phyloP scores from a whole-genome alignment of 306 rosid genomes.

The Cyclanthera cordifolia region DNA sequence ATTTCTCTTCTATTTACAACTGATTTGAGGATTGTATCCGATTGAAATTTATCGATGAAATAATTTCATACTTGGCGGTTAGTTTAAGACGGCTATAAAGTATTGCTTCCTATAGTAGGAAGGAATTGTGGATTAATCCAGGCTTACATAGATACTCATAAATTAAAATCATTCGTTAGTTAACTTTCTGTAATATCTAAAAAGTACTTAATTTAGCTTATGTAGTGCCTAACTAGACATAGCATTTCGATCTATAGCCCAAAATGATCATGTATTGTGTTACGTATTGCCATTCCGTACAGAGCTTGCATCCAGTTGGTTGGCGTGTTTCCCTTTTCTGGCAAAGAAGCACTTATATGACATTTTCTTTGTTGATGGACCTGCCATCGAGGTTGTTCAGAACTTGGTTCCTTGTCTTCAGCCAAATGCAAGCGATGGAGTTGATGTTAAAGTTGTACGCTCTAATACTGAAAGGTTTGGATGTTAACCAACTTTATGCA shows the following conservation, averaged over 20 bases:
- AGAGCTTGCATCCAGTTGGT: slow-evolving; percentile 86
- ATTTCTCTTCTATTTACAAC: neutral
- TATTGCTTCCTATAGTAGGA: neutral
- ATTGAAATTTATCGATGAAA: neutral
- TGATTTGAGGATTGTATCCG: neutral
- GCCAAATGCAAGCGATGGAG: slow-evolving; percentile 35
- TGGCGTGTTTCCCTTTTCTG: slow-evolving; percentile 61
- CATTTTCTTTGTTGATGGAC: slow-evolving; percentile 58
- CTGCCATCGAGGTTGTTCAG: slow-evolving; percentile 62
- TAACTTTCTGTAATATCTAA: neutral
- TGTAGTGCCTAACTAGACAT: neutral
- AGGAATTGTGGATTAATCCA: neutral
- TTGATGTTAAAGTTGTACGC: slow-evolving; percentile 39
- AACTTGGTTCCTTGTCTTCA: slow-evolving; percentile 57
- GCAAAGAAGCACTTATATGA: slow-evolving; percentile 64
- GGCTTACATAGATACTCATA: neutral
- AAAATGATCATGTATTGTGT: neutral
- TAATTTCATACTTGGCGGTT: neutral
- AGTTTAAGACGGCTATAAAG: neutral
- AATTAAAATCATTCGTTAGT: neutral
- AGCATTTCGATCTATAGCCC: neutral
- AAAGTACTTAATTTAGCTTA: neutral
- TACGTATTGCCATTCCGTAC: slow-evolving; percentile 25
- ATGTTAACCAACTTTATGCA: neutral
- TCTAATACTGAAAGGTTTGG: slow-evolving; percentile 64